A percentile compares a stretch with the other conserved stretches of the same genome.
These are phyloP conservation scores for Onygenales sp. DNA, from an alignment of 2,329 filamentous ascomycete species.

Conservation along the genomic window DNA sequence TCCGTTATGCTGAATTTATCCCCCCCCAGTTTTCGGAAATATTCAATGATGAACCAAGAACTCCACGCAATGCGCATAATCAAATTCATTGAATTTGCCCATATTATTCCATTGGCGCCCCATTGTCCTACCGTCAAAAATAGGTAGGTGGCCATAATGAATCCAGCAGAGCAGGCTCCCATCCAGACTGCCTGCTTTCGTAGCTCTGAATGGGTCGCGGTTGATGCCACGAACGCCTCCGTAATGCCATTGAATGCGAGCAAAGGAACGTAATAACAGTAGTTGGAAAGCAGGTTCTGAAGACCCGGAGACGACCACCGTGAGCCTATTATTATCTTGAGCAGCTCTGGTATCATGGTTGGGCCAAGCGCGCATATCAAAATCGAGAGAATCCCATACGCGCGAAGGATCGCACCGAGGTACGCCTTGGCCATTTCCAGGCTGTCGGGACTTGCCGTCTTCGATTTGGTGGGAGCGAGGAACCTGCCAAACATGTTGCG, in stretches of 20 bases:
- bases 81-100: slow-evolving; percentile 89
- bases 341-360: slow-evolving; percentile 60
- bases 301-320: slow-evolving; percentile 69
- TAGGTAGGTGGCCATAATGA: slow-evolving; percentile 64
- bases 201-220: slow-evolving; percentile 66
- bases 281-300: slow-evolving; percentile 62
- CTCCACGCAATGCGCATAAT: slow-evolving; percentile 75
- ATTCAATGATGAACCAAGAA: slow-evolving; percentile 57
- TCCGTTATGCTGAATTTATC: slow-evolving; percentile 32
- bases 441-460: slow-evolving; percentile 14
- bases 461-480: slow-evolving; percentile 39
- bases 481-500: slow-evolving; percentile 82
- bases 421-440: slow-evolving; percentile 22
- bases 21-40: slow-evolving; percentile 44
- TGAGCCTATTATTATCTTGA: slow-evolving; percentile 65
- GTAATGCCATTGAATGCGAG: slow-evolving; percentile 84
- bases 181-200: slow-evolving; percentile 75
- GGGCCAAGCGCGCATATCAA: slow-evolving; percentile 64
- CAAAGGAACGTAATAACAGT: slow-evolving; percentile 89
- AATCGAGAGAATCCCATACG: slow-evolving; percentile 66
- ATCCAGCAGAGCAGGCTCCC: slow-evolving; percentile 67
- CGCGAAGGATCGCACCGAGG: slow-evolving; percentile 47
- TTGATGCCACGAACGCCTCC: slow-evolving; percentile 86
- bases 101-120: slow-evolving; percentile 72
- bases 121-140: slow-evolving; percentile 60